phyloP scores from a whole-genome alignment of 768 basidiomycete genomes.

The Naganishia vaughanmartiniae region DNA sequence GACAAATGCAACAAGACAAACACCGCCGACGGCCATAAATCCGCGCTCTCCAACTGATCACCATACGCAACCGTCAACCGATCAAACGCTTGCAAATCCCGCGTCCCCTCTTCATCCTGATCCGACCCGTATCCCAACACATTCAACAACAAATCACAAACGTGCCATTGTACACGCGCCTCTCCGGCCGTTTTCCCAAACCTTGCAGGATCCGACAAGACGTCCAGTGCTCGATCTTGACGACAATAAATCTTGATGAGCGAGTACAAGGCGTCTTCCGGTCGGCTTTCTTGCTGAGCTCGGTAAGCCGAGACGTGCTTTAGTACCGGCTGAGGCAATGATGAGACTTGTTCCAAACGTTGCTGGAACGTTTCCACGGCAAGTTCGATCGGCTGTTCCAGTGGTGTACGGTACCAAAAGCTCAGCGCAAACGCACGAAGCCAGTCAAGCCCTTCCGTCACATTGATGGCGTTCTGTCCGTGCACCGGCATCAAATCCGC shows the following conservation, averaged over 20 bases:
- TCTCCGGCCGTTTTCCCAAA: slow-evolving; percentile 74
- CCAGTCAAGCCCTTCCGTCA: slow-evolving; percentile 82
- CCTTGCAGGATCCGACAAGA: slow-evolving; percentile 67
- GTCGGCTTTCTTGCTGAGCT: slow-evolving; percentile 4
- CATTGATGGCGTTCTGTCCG: slow-evolving; percentile 59
- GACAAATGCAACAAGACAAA: slow-evolving; percentile 90
- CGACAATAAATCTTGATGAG: slow-evolving; percentile 75
- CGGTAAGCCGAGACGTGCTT: slow-evolving; percentile 42
- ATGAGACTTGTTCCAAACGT: slow-evolving; percentile 46
- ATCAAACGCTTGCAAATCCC: slow-evolving; percentile 63
- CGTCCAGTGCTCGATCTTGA: slow-evolving; percentile 66
- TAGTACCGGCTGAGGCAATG: slow-evolving; percentile 47
- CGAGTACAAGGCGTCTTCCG: slow-evolving; percentile 71
- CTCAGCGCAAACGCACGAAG: slow-evolving; percentile 85
- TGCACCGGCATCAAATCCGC: slow-evolving; percentile 60
- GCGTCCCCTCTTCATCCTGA: slow-evolving; percentile 73
- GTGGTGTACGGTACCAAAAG: slow-evolving; percentile 77
- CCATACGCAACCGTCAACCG: slow-evolving; percentile 79
- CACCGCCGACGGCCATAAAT: slow-evolving; percentile 76
- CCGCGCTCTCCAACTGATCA: slow-evolving; percentile 74
- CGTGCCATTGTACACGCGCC: slow-evolving; percentile 82
- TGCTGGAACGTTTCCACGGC: slow-evolving; percentile 63
- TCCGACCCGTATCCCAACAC: slow-evolving; percentile 82
- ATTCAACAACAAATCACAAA: slow-evolving; percentile 81
- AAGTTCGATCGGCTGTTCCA: slow-evolving; percentile 63